phyloP scores from a whole-genome alignment of 2,329 filamentous ascomycete genomes.

The Colletotrichum nymphaeae region DNA sequence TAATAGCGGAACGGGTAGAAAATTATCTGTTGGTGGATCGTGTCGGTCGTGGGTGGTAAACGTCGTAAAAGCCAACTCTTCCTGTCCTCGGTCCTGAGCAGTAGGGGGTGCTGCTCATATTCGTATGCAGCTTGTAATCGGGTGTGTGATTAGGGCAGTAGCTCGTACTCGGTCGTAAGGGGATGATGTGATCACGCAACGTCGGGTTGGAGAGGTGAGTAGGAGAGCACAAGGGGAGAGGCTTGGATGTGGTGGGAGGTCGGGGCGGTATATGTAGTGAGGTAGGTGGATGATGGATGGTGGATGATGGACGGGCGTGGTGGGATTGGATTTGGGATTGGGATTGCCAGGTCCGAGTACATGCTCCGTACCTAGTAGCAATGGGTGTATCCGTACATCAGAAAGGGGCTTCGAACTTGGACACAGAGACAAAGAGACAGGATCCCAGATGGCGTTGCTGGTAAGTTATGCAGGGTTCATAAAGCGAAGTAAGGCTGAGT shows the following conservation, averaged over 20 bases:
- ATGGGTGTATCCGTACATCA: neutral
- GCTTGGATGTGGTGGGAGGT: slow-evolving; percentile 11
- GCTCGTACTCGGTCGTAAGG: slow-evolving; percentile 15
- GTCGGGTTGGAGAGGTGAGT: slow-evolving; percentile 11
- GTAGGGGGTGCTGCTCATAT: slow-evolving; percentile 37
- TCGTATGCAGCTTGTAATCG: slow-evolving; percentile 21
- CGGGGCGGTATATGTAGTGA: slow-evolving; percentile 34
- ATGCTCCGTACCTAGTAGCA: no score
- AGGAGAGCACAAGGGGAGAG: neutral
- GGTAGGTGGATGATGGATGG: neutral
- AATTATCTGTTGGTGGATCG: slow-evolving; percentile 32
- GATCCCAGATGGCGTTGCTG: neutral
- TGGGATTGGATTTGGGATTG: neutral
- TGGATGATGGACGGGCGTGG: neutral
- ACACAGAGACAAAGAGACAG: neutral
- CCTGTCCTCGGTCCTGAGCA: slow-evolving; percentile 37
- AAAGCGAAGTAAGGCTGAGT: slow-evolving; percentile 33
- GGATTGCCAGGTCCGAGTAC: neutral
- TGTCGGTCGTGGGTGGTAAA: slow-evolving; percentile 18
- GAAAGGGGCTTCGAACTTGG: neutral
- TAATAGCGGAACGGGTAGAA: neutral
- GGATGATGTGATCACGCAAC: slow-evolving; percentile 18
- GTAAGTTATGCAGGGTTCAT: slow-evolving; percentile 20
- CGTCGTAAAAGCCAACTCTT: slow-evolving; percentile 36
- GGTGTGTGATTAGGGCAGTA: neutral